These are phyloP conservation scores for Rosa lucieae DNA, from an alignment of 306 rosid species.

Conservation along the genomic window DNA sequence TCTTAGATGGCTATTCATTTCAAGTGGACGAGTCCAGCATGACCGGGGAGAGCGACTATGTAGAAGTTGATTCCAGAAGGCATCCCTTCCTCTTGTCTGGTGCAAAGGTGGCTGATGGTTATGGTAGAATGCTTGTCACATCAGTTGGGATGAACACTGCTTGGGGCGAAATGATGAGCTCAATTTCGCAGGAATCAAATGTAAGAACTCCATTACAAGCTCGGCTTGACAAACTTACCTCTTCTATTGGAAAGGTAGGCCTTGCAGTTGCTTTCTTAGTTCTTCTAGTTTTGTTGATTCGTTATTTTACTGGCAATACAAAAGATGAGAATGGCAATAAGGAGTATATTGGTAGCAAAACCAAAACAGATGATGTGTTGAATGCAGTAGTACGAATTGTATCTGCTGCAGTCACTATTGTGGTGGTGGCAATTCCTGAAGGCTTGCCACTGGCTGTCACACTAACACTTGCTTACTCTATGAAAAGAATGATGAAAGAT, in stretches of 20 bases:
- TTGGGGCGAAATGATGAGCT: conserved; percentile 95
- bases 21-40: conserved; percentile 86
- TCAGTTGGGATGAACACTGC: conserved; percentile 82
- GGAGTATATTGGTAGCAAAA: conserved; percentile 48
- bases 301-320: conserved; percentile 76
- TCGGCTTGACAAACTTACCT: conserved; percentile 71
- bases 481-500: conserved; percentile 94
- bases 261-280: conserved; percentile 82
- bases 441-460: conserved; percentile 90
- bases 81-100: conserved; percentile 79
- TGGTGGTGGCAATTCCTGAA: conserved; percentile 95
- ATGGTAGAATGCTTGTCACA: conserved; percentile 64
- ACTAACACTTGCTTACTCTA: conserved; percentile 82
- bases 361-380: conserved; percentile 35
- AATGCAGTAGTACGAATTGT: conserved; percentile 60
- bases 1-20: conserved; percentile 65
- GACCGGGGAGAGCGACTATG: conserved; percentile 91
- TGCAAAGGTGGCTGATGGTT: conserved; percentile 74
- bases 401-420: conserved; percentile 75
- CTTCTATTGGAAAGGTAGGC: conserved; percentile 86
- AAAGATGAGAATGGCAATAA: conserved; percentile 38
- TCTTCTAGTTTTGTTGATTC: conserved; percentile 64
- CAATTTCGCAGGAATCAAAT: conserved; percentile 54
- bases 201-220: conserved; percentile 83
- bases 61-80: conserved; percentile 47